Conservation (phyloP, 2,329 filamentous ascomycete genomes). For the Fusarium secorum region DNA sequence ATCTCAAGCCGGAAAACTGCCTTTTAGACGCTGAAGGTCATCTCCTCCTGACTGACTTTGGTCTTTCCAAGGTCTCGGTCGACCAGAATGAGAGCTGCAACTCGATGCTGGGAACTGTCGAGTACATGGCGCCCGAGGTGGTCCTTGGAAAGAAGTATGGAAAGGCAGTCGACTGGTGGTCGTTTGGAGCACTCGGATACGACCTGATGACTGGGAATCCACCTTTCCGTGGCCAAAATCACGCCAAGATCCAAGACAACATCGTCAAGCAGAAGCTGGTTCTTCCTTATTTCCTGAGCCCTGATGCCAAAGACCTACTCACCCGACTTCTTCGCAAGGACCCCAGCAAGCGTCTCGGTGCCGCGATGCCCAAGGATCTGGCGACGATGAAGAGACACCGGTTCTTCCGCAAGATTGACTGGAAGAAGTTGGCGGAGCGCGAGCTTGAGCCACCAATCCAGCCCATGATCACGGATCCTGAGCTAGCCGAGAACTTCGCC, state of each 20-base stretch:
- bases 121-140: conserved; percentile 99
- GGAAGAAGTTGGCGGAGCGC: conserved; percentile 82
- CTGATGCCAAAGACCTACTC: conserved; percentile 93
- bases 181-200: conserved; percentile 88
- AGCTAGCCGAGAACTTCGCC: conserved; percentile 95
- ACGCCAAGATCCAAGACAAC: conserved; percentile 94
- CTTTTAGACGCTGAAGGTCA: conserved; percentile 91
- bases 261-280: conserved; percentile 92
- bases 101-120: conserved; percentile 91
- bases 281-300: conserved; percentile 87
- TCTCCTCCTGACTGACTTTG: conserved; percentile 94
- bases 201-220: conserved; percentile 92
- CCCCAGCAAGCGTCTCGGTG: conserved; percentile 86
- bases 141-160: conserved; percentile 88
- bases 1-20: conserved; percentile 98
- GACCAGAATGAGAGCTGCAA: conserved; percentile 74
- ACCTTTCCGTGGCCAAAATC: conserved; percentile 89
- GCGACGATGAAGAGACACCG: conserved; percentile 87
- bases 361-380: conserved; percentile 88
- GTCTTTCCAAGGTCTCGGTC: conserved; percentile 91
- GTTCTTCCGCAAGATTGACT: conserved; percentile 97
- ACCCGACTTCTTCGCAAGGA: conserved; percentile 92
- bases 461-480: conserved; percentile 93
- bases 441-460: conserved; percentile 89
- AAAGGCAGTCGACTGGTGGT: conserved; percentile 98